These are phyloP conservation scores for Dactylellina haptotyla DNA, from an alignment of 2,329 filamentous ascomycete species.

Conservation along the genomic window DNA sequence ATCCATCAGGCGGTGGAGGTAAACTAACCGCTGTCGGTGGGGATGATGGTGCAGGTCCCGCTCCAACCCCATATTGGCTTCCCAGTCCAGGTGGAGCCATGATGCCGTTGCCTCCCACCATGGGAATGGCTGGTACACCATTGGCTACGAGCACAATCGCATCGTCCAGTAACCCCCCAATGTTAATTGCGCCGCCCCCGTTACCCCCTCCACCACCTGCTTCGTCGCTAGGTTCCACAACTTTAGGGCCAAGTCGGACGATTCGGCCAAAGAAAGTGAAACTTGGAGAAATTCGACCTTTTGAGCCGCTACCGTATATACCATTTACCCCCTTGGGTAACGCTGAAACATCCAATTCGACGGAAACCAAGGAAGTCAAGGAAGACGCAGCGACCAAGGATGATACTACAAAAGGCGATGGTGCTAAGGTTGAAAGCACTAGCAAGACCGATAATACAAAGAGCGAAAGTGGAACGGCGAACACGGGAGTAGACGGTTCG, in stretches of 20 bases:
- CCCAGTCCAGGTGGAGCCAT: conserved; percentile 21
- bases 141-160: conserved; percentile 4
- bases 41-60: conserved; percentile 36
- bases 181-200: not conserved
- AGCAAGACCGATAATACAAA: conserved; percentile 1
- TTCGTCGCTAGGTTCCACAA: not conserved
- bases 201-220: not conserved
- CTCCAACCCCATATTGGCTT: conserved; percentile 23
- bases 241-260: not conserved
- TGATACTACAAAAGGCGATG: conserved; percentile 12
- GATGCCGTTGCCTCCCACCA: not conserved
- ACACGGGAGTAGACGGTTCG: not conserved
- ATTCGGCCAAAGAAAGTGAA: not conserved
- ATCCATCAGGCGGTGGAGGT: conserved; percentile 33
- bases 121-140: too few species aligned
- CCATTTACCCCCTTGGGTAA: not conserved
- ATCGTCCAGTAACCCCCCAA: conserved; percentile 1
- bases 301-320: conserved; percentile 5
- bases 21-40: conserved; percentile 23
- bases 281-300: not conserved
- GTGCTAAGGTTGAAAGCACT: not conserved
- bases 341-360: conserved; percentile 3
- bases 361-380: conserved; percentile 1
- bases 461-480: conserved; percentile 3
- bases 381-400: conserved; percentile 4